These are phyloP conservation scores for Globisporangium perplexum DNA, from an alignment of 352 stramenopile genomes.

Conservation along the genomic window DNA sequence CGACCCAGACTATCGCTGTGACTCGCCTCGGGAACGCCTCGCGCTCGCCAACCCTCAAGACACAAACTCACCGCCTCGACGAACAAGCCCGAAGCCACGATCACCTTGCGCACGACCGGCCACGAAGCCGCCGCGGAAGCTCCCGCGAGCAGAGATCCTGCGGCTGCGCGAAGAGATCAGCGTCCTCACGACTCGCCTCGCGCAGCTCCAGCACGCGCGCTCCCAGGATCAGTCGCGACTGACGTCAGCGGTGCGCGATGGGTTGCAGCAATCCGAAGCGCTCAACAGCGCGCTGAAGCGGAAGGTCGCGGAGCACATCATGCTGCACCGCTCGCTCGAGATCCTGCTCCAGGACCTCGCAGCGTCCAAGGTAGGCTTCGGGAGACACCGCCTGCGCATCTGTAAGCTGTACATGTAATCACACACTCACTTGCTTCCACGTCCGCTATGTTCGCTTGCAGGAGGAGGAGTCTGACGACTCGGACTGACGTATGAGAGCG, in stretches of 20 bases:
- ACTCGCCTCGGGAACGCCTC: background rate
- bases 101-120: background rate
- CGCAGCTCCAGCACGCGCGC: constrained; percentile 3
- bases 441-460: background rate
- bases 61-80: background rate
- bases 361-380: background rate
- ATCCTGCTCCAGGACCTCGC: background rate
- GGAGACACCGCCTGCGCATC: background rate
- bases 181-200: constrained; percentile 4
- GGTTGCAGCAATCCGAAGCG: background rate
- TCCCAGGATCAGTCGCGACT: background rate
- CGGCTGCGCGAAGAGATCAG: constrained; percentile 7
- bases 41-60: background rate
- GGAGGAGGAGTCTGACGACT: background rate
- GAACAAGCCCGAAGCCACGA: background rate
- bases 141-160: constrained; percentile 7
- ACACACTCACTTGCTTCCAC: background rate
- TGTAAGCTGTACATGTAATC: background rate
- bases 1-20: background rate
- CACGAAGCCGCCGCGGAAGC: constrained; percentile 3
- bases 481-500: background rate
- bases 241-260: background rate
- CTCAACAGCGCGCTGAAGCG: background rate
- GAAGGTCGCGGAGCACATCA: background rate
- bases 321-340: background rate